Conservation (phyloP, 2,329 filamentous ascomycete species). For the Trichoderma sp. region DNA sequence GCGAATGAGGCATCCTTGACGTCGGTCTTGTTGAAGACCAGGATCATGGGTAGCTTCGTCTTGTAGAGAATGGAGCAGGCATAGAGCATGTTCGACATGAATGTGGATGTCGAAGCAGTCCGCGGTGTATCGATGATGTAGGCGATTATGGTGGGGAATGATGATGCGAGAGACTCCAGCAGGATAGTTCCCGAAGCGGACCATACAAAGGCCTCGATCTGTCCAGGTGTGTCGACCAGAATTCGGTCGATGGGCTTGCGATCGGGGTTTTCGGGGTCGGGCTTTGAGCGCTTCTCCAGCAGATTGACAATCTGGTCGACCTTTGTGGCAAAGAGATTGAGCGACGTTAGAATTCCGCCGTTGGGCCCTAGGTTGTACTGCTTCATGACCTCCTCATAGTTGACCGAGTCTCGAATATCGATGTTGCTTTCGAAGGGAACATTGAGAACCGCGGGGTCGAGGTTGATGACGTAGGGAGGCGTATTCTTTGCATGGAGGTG, state of each 20-base stretch:
- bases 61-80: constrained; percentile 98
- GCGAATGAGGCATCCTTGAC: constrained; percentile 88
- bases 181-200: constrained; percentile 92
- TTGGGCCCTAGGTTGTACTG: constrained; percentile 98
- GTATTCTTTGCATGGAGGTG: constrained; percentile 78
- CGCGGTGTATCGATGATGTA: constrained; percentile 97
- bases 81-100: constrained; percentile 99
- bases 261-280: constrained; percentile 57
- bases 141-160: constrained; percentile 93
- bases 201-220: constrained; percentile 99
- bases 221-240: constrained; percentile 90
- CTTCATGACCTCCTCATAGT: constrained; percentile 99
- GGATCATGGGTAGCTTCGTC: constrained; percentile 95
- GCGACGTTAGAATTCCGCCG: constrained; percentile 89
- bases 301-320: constrained; percentile 90
- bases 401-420: constrained; percentile 97
- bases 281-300: constrained; percentile 80
- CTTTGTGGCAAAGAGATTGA: constrained; percentile 97
- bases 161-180: constrained; percentile 85
- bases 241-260: constrained; percentile 73
- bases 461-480: constrained; percentile 92
- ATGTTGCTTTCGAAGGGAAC: constrained; percentile 97
- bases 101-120: constrained; percentile 88
- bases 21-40: constrained; percentile 99
- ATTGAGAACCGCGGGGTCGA: constrained; percentile 89